These are phyloP conservation scores for Penicillium crustosum DNA, from an alignment of 2,329 filamentous ascomycete species.

Conservation along the genomic window DNA sequence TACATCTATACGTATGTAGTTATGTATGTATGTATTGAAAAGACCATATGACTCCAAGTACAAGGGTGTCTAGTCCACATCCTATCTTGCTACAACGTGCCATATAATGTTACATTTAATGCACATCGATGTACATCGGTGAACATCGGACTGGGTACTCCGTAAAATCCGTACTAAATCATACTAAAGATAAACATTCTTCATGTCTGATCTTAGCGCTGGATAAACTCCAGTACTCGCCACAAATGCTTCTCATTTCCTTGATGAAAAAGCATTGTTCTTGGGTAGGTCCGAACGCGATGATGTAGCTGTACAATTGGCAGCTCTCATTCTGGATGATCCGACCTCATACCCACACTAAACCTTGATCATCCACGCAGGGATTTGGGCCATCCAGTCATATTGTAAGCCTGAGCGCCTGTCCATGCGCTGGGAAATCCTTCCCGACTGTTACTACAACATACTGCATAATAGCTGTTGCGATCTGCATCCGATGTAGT, in stretches of 20 bases:
- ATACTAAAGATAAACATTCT: constrained; percentile 9
- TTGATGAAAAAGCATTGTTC: constrained; percentile 5
- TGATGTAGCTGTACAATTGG: constrained; percentile 6
- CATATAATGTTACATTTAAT: neutral
- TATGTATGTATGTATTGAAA: neutral
- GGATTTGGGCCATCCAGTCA: constrained; percentile 13
- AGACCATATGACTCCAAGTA: neutral
- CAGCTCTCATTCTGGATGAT: constrained; percentile 3
- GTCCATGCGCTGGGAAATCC: neutral
- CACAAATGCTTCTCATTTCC: neutral
- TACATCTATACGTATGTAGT: no score
- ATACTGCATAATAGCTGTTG: neutral
- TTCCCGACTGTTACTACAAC: no score
- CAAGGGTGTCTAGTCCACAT: neutral
- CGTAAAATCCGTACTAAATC: neutral
- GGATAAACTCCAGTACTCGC: neutral
- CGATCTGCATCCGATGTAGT: neutral
- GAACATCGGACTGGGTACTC: neutral
- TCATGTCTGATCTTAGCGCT: constrained; percentile 4
- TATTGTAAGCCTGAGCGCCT: constrained; percentile 2
- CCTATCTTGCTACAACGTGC: neutral
- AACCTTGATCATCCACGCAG: constrained; percentile 21
- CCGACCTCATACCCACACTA: constrained; percentile 3
- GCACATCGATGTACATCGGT: neutral
- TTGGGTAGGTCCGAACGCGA: constrained; percentile 6